Evolutionary conservation across 2,329 filamentous ascomycete genomes (phyloP).

Genomic region (Colletotrichum spaethianum): DNA sequence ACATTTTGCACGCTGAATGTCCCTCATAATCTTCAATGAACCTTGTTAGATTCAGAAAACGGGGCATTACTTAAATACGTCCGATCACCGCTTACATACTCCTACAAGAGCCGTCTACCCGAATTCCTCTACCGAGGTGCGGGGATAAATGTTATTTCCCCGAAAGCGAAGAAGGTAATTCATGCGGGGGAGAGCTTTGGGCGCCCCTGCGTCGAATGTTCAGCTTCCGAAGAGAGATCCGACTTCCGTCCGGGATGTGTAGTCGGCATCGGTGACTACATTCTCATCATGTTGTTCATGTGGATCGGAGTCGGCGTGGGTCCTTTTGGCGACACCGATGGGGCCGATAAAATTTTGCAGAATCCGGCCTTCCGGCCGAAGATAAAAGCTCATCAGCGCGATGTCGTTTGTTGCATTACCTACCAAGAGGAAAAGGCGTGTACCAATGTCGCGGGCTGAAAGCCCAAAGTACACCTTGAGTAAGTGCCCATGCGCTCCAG

Average conservation of each 20-base stretch:
- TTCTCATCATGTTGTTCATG: background rate
- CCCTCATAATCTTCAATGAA: background rate
- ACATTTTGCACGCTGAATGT: background rate
- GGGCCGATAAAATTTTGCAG: slow-evolving; percentile 2
- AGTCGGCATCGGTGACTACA: background rate
- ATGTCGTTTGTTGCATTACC: background rate
- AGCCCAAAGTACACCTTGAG: background rate
- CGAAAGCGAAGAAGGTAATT: background rate
- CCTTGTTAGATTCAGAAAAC: too few relatives aligned
- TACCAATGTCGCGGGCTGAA: background rate
- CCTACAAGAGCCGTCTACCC: background rate
- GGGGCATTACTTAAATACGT: background rate
- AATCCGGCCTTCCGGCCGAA: slow-evolving; percentile 1
- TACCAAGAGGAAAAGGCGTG: background rate
- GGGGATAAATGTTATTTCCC: slow-evolving; percentile 9
- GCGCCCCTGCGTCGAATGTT: background rate
- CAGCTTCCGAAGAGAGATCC: background rate
- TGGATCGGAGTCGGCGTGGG: slow-evolving; percentile 14
- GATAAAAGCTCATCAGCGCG: background rate
- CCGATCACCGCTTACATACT: background rate
- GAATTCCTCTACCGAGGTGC: slow-evolving; percentile 1
- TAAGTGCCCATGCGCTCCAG: background rate
- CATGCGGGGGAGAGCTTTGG: background rate
- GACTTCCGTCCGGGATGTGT: slow-evolving; percentile 2
- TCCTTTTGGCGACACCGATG: background rate